A percentile compares a stretch with the other conserved stretches of the same genome.
Evolutionary conservation across 257 asterid genomes (phyloP).

Genomic region (Euphrasia confusa): DNA sequence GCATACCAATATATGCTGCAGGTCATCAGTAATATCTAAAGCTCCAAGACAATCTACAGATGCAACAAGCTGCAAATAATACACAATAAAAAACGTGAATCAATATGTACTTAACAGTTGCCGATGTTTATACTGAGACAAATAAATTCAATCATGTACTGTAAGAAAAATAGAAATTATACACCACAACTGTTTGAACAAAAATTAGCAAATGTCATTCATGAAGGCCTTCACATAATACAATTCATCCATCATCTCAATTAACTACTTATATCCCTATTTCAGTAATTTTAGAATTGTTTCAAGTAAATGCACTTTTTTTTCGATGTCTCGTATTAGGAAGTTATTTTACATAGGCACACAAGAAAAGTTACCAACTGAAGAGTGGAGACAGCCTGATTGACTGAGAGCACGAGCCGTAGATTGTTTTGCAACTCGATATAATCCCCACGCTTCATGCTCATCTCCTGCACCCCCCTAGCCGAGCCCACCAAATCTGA

Average conservation of each 20-base stretch:
- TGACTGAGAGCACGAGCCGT: conserved; percentile 78
- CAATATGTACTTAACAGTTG: conserved; percentile 13
- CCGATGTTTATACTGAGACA: conserved; percentile 18
- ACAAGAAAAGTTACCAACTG: conserved; percentile 52
- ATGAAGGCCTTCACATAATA: background rate
- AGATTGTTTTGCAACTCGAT: conserved; percentile 67
- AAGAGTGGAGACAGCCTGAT: conserved; percentile 90
- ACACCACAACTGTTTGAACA: no score
- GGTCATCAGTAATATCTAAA: conserved; percentile 82
- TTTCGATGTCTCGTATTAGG: no score
- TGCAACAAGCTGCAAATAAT: conserved; percentile 73
- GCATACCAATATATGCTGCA: conserved; percentile 86
- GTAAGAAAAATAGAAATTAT: background rate
- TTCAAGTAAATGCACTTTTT: no score
- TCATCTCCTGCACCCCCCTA: conserved; percentile 72
- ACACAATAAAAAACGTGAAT: conserved; percentile 27
- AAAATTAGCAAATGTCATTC: no score
- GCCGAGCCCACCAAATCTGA: conserved; percentile 80
- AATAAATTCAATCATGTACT: conserved; percentile 1
- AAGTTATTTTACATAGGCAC: background rate
- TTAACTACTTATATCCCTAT: no score
- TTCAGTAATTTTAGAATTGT: no score
- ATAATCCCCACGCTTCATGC: conserved; percentile 51
- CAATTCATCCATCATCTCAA: conserved; percentile 2
- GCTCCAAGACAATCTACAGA: conserved; percentile 99